A percentile compares a stretch with the other conserved stretches of the same genome.
Conservation (phyloP, 1,284 basidiomycete species). For the Sanghuangporus sanghuang region DNA sequence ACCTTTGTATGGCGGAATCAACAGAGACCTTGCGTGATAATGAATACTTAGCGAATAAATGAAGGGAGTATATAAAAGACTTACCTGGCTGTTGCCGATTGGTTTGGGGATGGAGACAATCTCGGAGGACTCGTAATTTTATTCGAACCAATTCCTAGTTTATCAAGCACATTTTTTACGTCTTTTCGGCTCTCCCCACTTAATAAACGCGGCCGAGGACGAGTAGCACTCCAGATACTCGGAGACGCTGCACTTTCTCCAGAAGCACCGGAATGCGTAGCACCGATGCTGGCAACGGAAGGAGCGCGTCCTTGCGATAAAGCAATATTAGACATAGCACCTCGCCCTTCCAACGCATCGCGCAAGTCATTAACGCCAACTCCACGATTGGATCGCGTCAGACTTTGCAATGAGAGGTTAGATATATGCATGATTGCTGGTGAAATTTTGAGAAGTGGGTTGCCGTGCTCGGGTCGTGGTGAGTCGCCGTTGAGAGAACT, state of each 20-base stretch:
- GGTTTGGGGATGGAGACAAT: conserved; percentile 55
- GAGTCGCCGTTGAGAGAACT: conserved; percentile 51
- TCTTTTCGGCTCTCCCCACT: conserved; percentile 55
- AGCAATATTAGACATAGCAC: conserved; percentile 71
- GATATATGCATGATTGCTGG: conserved; percentile 85
- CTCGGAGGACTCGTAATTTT: conserved; percentile 56
- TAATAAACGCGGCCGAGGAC: conserved; percentile 44
- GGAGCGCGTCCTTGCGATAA: conserved; percentile 45
- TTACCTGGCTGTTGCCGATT: conserved; percentile 25
- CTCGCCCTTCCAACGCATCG: conserved; percentile 79
- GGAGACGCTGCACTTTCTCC: conserved; percentile 15
- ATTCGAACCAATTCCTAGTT: conserved; percentile 70
- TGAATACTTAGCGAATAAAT: neutral
- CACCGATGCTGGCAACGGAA: conserved; percentile 73
- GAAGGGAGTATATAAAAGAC: neutral
- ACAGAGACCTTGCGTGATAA: conserved; percentile 18
- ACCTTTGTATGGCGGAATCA: conserved; percentile 28
- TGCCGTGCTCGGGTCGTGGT: conserved; percentile 57
- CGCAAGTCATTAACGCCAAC: conserved; percentile 83
- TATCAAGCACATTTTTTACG: conserved; percentile 72
- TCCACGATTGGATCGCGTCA: conserved; percentile 66
- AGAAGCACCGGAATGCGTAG: conserved; percentile 39
- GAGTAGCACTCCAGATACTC: conserved; percentile 34
- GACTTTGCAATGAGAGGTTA: conserved; percentile 77
- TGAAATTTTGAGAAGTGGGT: conserved; percentile 71